Conservation (phyloP, 2,329 filamentous ascomycete genomes). For the Pyricularia grisea region DNA sequence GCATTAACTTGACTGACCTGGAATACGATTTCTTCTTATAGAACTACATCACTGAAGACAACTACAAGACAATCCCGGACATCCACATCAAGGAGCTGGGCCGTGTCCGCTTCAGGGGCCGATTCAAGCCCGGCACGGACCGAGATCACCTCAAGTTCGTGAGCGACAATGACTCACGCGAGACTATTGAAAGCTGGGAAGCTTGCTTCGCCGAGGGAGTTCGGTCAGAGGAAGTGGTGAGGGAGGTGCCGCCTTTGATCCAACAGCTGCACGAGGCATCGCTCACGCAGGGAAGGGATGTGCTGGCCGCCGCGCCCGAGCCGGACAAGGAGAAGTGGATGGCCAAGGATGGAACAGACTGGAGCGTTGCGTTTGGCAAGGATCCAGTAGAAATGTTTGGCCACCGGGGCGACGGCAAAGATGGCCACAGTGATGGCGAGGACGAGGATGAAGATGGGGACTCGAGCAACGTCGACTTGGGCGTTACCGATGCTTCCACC, state of each 20-base stretch:
- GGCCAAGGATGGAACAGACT: constrained; percentile 70
- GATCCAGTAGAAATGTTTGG: constrained; percentile 51
- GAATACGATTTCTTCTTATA: not conserved
- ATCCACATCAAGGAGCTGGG: constrained; percentile 73
- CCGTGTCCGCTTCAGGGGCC: constrained; percentile 66
- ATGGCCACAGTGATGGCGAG: constrained; percentile 30
- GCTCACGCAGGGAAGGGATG: constrained; percentile 68
- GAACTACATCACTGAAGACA: constrained; percentile 82
- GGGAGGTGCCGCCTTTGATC: constrained; percentile 63
- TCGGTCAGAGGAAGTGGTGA: constrained; percentile 57
- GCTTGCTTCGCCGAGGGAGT: constrained; percentile 85
- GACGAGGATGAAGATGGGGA: constrained; percentile 21
- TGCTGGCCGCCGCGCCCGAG: constrained; percentile 62
- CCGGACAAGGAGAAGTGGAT: constrained; percentile 74
- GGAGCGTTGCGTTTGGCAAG: constrained; percentile 76
- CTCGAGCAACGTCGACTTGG: constrained; percentile 40
- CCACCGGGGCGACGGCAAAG: constrained; percentile 17
- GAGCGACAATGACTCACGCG: constrained; percentile 76
- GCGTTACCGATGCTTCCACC: constrained; percentile 43
- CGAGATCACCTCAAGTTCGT: constrained; percentile 77
- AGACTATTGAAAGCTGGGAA: constrained; percentile 93
- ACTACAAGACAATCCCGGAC: constrained; percentile 59
- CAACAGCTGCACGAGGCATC: constrained; percentile 75
- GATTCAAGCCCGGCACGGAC: constrained; percentile 87
- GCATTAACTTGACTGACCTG: not conserved